A percentile compares a stretch with the other conserved stretches of the same genome.
Evolutionary conservation across 208 protist species (phyloP).

Genomic region (Acanthamoeba royreba): DNA sequence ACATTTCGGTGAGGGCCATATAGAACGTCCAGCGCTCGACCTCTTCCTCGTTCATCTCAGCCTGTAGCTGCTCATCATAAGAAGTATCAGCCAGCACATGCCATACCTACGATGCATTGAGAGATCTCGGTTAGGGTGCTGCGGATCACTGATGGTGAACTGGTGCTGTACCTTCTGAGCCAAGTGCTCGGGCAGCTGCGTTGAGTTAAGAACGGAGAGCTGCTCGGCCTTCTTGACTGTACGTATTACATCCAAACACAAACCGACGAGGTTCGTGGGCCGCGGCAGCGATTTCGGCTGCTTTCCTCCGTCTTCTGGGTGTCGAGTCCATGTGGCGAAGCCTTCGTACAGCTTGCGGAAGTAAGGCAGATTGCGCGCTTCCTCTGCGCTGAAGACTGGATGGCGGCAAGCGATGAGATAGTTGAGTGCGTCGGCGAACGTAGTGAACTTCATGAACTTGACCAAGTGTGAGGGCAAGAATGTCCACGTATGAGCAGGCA

Average conservation of each 20-base stretch:
- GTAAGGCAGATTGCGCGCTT: neutral
- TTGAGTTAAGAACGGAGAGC: neutral
- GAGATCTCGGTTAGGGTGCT: too few relatives aligned
- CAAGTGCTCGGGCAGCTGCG: neutral
- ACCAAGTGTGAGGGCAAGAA: neutral
- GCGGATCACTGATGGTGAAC: too few relatives aligned
- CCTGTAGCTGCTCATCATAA: too few relatives aligned
- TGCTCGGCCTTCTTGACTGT: neutral
- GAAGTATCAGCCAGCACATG: neutral
- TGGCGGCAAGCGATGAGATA: neutral
- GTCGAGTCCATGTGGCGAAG: neutral
- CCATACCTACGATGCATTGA: neutral
- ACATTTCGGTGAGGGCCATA: neutral
- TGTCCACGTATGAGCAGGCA: neutral
- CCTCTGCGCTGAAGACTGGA: neutral
- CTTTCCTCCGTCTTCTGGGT: neutral
- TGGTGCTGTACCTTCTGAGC: neutral
- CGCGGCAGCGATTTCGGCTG: neutral
- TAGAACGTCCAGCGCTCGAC: too few relatives aligned
- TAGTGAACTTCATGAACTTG: neutral
- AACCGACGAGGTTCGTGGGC: neutral
- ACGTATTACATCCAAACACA: neutral
- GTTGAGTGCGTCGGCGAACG: conserved; percentile 1
- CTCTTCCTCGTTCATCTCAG: too few relatives aligned
- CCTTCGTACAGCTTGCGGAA: neutral